Percentiles rank a stretch among this genome's conserved stretches.
Conservation (phyloP, 2,329 filamentous ascomycete genomes). For the Keithomyces neogunnii region DNA sequence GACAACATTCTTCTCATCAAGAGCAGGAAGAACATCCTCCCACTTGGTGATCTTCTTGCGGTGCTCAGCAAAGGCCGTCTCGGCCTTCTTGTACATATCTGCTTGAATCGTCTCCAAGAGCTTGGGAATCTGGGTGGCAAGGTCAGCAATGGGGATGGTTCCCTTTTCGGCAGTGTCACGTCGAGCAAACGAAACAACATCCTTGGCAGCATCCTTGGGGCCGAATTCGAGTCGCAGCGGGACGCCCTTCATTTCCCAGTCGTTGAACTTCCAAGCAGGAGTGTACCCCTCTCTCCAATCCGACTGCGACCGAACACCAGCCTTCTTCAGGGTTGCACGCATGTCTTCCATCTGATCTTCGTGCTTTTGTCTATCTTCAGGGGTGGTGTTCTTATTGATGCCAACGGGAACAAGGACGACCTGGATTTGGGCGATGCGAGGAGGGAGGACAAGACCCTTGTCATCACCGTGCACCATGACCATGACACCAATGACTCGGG, state of each 20-base stretch:
- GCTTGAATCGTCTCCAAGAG: constrained; percentile 85
- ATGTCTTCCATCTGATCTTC: constrained; percentile 69
- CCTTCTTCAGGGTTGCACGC: constrained; percentile 58
- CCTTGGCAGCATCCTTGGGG: constrained; percentile 82
- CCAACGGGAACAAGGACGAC: constrained; percentile 86
- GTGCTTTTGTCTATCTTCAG: constrained; percentile 70
- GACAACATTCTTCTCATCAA: constrained; percentile 88
- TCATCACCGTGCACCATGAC: constrained; percentile 97
- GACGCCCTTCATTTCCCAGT: constrained; percentile 95
- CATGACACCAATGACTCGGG: constrained; percentile 96
- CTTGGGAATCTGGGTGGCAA: constrained; percentile 64
- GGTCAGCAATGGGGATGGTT: constrained; percentile 65
- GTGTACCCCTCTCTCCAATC: constrained; percentile 88
- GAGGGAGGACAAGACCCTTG: constrained; percentile 88
- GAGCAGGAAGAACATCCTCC: constrained; percentile 82
- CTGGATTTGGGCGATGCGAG: constrained; percentile 80
- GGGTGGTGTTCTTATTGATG: constrained; percentile 76
- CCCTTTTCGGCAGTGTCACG: constrained; percentile 82
- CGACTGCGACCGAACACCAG: constrained; percentile 67
- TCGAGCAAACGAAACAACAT: constrained; percentile 75
- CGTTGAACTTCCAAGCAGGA: constrained; percentile 96
- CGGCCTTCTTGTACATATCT: constrained; percentile 71
- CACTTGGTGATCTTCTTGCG: constrained; percentile 75
- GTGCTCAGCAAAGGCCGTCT: constrained; percentile 70
- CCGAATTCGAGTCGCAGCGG: constrained; percentile 93